These are phyloP conservation scores for Radiomyces spectabilis DNA, from an alignment of 192 early-diverging fungal species.

Conservation along the genomic window DNA sequence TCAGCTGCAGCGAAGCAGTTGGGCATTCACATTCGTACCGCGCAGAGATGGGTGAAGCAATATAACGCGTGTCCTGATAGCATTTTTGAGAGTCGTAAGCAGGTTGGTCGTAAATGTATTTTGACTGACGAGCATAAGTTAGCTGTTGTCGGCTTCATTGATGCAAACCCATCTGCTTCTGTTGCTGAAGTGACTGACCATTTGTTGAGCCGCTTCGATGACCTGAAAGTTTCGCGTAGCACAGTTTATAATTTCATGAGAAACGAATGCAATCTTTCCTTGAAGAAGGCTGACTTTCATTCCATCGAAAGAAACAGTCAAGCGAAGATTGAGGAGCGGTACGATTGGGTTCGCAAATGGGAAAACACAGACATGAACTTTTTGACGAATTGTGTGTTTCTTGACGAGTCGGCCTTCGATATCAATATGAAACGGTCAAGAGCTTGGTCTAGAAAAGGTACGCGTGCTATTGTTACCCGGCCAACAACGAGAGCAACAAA, in stretches of 20 bases:
- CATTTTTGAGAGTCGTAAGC: too few species aligned
- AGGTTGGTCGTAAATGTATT: too few species aligned
- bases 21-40: too few species aligned
- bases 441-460: not conserved
- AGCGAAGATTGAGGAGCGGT: not conserved
- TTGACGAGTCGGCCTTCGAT: not conserved
- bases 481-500: not conserved
- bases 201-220: not conserved
- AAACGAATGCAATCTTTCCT: not conserved
- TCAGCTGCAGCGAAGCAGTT: too few species aligned
- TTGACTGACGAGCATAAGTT: not conserved
- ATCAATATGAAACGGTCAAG: not conserved
- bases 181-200: not conserved
- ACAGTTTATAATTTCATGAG: slow-evolving; percentile 2
- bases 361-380: not conserved
- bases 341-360: not conserved
- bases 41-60: too few species aligned
- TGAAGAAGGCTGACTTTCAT: not conserved
- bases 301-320: not conserved
- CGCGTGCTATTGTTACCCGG: not conserved
- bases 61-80: too few species aligned
- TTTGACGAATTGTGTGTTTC: not conserved
- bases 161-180: slow-evolving; percentile 2
- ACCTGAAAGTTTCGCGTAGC: not conserved
- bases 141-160: not conserved